These are phyloP conservation scores for Leucaena leucocephala DNA, from an alignment of 306 rosid genomes.

Conservation along the genomic window DNA sequence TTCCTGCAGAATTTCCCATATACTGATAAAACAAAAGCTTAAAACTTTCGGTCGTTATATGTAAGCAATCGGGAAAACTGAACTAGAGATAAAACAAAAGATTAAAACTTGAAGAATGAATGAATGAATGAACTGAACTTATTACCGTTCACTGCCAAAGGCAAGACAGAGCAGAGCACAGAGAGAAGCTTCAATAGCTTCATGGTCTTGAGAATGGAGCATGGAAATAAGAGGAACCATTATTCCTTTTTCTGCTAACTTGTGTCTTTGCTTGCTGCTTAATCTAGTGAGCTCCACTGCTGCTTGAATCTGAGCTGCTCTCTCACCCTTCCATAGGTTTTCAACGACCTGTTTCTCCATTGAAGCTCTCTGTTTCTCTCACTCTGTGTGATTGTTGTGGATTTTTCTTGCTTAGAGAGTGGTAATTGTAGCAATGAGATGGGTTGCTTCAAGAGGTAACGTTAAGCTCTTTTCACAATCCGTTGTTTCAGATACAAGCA, in stretches of 20 bases:
- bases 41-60: background rate
- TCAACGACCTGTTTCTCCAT: conserved; percentile 65
- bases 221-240: conserved; percentile 68
- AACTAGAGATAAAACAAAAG: background rate
- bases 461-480: conserved; percentile 66
- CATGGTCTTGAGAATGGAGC: conserved; percentile 62
- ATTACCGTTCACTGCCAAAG: conserved; percentile 84
- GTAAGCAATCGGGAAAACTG: conserved; percentile 3
- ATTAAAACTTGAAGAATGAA: background rate
- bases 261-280: conserved; percentile 59
- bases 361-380: conserved; percentile 27
- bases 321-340: conserved; percentile 56
- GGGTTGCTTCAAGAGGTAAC: conserved; percentile 75
- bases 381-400: background rate
- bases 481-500: conserved; percentile 89
- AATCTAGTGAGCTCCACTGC: conserved; percentile 60
- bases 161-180: conserved; percentile 73
- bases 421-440: conserved; percentile 47
- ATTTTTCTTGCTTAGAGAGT: conserved; percentile 34
- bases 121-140: conserved; percentile 41
- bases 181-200: conserved; percentile 72
- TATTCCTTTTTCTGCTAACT: conserved; percentile 59
- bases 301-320: conserved; percentile 58
- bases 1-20: background rate
- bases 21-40: no score